A percentile compares a stretch with the other conserved stretches of the same genome.
Evolutionary conservation across 257 asterid genomes (phyloP).

Genomic region (Perilla frutescens): DNA sequence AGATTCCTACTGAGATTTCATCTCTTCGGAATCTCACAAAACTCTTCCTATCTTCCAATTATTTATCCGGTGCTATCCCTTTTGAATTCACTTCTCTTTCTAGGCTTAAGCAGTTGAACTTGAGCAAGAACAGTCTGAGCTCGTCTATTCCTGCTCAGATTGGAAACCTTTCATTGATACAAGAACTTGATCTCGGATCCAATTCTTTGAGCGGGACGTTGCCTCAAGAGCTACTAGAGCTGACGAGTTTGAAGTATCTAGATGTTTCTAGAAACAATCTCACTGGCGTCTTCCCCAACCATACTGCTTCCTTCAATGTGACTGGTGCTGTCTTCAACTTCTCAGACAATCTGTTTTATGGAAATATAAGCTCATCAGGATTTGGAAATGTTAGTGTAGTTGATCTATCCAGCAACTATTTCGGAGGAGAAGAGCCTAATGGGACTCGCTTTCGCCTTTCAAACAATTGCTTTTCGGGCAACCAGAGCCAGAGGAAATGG

Average conservation of each 20-base stretch:
- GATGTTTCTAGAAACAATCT: slow-evolving; percentile 68
- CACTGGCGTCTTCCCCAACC: slow-evolving; percentile 52
- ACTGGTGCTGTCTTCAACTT: slow-evolving; percentile 52
- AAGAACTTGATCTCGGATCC: slow-evolving; percentile 59
- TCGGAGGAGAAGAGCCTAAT: slow-evolving; percentile 55
- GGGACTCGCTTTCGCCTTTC: slow-evolving; percentile 18
- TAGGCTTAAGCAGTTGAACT: slow-evolving; percentile 47
- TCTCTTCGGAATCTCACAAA: slow-evolving; percentile 52
- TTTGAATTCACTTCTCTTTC: slow-evolving; percentile 48
- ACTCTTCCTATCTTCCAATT: slow-evolving; percentile 69
- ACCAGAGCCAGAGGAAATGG: slow-evolving; percentile 44
- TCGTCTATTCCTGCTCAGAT: slow-evolving; percentile 57
- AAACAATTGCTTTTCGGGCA: slow-evolving; percentile 52
- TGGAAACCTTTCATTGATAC: slow-evolving; percentile 51
- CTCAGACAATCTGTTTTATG: slow-evolving; percentile 64
- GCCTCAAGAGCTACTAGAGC: slow-evolving; percentile 46
- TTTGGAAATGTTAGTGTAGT: slow-evolving; percentile 29
- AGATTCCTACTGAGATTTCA: slow-evolving; percentile 58
- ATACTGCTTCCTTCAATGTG: slow-evolving; percentile 30
- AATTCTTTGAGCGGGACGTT: slow-evolving; percentile 59
- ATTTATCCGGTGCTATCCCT: slow-evolving; percentile 60
- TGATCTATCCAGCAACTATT: slow-evolving; percentile 65
- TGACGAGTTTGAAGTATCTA: slow-evolving; percentile 48
- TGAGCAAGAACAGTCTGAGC: slow-evolving; percentile 59
- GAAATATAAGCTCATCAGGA: slow-evolving; percentile 44